These are phyloP conservation scores for Prunella vulgaris DNA, from an alignment of 257 asterid species.

Conservation along the genomic window DNA sequence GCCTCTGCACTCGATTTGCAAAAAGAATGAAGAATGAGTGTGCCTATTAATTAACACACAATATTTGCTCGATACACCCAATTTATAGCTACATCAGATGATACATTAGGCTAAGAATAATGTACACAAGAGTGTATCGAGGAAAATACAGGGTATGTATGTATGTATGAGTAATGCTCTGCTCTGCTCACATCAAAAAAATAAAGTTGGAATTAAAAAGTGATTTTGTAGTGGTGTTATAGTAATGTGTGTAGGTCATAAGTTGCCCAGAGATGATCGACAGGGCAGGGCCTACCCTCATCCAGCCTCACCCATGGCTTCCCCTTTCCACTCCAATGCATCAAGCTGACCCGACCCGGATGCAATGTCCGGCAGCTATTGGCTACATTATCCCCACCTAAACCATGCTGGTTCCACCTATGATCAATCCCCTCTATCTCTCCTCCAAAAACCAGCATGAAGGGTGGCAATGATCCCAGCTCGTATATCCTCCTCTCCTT, in stretches of 20 bases:
- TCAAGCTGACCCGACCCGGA: constrained; percentile 66
- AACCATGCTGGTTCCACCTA: constrained; percentile 81
- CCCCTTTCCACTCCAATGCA: constrained; percentile 92
- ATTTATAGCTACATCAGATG: too few species aligned
- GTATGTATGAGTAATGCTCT: too few species aligned
- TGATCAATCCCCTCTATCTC: constrained; percentile 54
- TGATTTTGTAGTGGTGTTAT: too few species aligned
- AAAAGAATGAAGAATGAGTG: neutral
- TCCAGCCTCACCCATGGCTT: constrained; percentile 84
- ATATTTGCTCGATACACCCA: too few species aligned
- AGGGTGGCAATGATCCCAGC: constrained; percentile 67
- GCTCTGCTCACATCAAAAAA: too few species aligned
- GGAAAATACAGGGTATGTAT: too few species aligned
- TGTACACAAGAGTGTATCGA: too few species aligned
- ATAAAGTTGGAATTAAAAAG: too few species aligned
- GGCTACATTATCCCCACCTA: constrained; percentile 66
- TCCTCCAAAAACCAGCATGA: constrained; percentile 73
- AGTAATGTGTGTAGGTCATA: constrained; percentile 38
- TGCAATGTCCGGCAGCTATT: constrained; percentile 61
- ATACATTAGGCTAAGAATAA: too few species aligned
- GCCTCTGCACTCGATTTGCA: constrained; percentile 11
- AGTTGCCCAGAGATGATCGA: constrained; percentile 63
- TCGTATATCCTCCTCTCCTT: constrained; percentile 57
- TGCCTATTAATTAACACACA: too few species aligned
- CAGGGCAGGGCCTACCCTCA: constrained; percentile 45